Percentiles rank a stretch among this genome's conserved stretches.
Evolutionary conservation across 352 stramenopile genomes (phyloP).

Genomic region (Globisporangium nodosum): DNA sequence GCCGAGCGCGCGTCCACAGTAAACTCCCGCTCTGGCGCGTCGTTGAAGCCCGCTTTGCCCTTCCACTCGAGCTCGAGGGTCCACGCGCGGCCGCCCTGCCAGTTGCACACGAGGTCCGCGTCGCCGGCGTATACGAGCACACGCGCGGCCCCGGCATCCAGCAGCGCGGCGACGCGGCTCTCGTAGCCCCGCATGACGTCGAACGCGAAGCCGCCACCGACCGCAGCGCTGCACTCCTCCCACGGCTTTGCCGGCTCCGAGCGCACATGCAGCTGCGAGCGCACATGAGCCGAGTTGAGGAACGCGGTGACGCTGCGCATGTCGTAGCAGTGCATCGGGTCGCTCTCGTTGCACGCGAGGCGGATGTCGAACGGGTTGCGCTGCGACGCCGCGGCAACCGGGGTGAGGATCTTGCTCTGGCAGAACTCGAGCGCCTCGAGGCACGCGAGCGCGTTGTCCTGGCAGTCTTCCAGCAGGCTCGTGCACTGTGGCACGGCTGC

Average conservation of each 20-base stretch:
- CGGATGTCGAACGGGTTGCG: constrained; percentile 66
- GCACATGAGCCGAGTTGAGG: constrained; percentile 1
- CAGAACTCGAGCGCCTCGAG: constrained; percentile 3
- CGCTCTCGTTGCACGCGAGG: background rate
- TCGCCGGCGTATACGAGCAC: constrained; percentile 96
- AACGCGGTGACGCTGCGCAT: constrained; percentile 3
- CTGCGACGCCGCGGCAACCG: constrained; percentile 3
- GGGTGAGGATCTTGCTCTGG: background rate
- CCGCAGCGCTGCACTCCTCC: constrained; percentile 90
- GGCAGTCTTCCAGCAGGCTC: background rate
- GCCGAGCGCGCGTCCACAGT: background rate
- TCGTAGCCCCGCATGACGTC: constrained; percentile 12
- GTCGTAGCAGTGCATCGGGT: constrained; percentile 1
- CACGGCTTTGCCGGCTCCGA: constrained; percentile 46
- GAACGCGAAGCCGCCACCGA: constrained; percentile 79
- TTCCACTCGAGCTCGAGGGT: constrained; percentile 88
- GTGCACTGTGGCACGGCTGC: background rate
- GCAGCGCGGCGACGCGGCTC: constrained; percentile 78
- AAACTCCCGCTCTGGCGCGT: constrained; percentile 19
- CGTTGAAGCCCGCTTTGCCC: constrained; percentile 81
- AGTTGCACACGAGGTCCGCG: constrained; percentile 95
- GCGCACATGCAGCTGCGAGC: constrained; percentile 18
- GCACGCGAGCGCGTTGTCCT: constrained; percentile 4
- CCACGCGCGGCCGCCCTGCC: constrained; percentile 92
- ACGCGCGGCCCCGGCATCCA: constrained; percentile 49